Evolutionary conservation across 768 basidiomycete species (phyloP), one percentile per base, ranked within the genome.

Genomic region (Rhodotorula sphaerocarpa): DNA sequence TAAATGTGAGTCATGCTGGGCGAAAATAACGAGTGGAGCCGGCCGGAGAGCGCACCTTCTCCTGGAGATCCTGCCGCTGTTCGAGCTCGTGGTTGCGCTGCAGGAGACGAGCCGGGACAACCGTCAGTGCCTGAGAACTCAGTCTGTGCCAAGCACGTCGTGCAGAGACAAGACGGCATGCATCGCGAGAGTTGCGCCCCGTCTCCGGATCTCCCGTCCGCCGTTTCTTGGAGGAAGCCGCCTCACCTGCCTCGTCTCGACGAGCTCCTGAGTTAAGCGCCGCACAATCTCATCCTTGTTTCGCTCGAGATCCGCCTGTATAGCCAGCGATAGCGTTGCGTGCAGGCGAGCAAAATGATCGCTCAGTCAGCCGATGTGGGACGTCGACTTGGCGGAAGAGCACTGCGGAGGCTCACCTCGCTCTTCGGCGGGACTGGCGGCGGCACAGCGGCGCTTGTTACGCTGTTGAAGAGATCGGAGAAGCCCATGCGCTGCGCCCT

Each of bases 201-300:
- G n/a, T n/a, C n/a, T n/a, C n/a, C n/a, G n/a, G n/a, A n/a, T n/a
- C n/a, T n/a, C n/a, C n/a, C n/a, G n/a, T n/a, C n/a, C n/a, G n/a
- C n/a, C n/a, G n/a, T n/a, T n/a, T n/a, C n/a, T n/a, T n/a, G n/a
- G n/a, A n/a, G n/a, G n/a, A n/a, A n/a, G n/a, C n/a, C n/a, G 9
- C 55, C 60, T 14, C 51, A 63, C 62, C 56, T 63, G 45, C 16
- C 41, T 28, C 1, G 30, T 39, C 20, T 20, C 31, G 14, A 54
- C 52, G 18, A 63, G 39, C n/a, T 58, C 62, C 16, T 36, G 25
- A 12, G 46, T 63, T 34, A 63, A 16, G 25, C 55, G 31, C 16
- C 46, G 47, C 12, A 63, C 48, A 5, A 63, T 42, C 14, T 58
- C 57, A 18, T 58, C 62, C 45, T 54, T 54, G 43, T 41, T 52